Evolutionary conservation across 2,329 filamentous ascomycete genomes (phyloP).

Genomic region (Chrysoporthe deuterocubensis): DNA sequence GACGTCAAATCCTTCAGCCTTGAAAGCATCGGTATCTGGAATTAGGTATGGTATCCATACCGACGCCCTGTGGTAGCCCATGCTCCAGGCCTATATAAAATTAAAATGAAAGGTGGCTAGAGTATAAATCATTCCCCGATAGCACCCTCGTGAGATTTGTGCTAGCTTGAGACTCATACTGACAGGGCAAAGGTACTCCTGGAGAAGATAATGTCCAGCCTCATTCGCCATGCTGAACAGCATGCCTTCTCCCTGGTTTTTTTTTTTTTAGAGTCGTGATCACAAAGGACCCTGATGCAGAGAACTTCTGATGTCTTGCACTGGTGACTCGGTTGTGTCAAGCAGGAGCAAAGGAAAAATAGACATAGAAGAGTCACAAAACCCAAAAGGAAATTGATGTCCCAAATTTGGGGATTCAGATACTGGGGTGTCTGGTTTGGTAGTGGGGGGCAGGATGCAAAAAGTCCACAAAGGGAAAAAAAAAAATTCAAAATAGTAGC

Average conservation of each 20-base stretch:
- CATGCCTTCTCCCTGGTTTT: not conserved
- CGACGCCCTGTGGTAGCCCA: too few species aligned
- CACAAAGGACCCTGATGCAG: not conserved
- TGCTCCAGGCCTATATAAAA: too few species aligned
- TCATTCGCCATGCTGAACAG: not conserved
- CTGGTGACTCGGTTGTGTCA: too few species aligned
- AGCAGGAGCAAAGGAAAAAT: too few species aligned
- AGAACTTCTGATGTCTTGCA: not conserved
- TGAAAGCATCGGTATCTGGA: too few species aligned
- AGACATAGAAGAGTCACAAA: too few species aligned
- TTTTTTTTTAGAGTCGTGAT: not conserved
- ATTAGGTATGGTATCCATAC: too few species aligned
- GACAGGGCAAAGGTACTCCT: not conserved
- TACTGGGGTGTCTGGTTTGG: not conserved
- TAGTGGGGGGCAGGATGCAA: not conserved
- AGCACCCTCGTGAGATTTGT: not conserved
- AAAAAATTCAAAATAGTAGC: constrained; percentile 8
- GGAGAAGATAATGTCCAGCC: not conserved
- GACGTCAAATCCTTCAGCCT: not conserved
- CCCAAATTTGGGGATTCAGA: not conserved
- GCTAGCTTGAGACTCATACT: not conserved
- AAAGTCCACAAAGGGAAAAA: not conserved
- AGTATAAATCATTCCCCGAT: too few species aligned
- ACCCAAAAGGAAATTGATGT: too few species aligned
- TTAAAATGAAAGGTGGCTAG: too few species aligned